Percentiles rank a stretch among this genome's conserved stretches.
phyloP scores from a whole-genome alignment of 768 basidiomycete genomes.

The Sutorius australiensis region DNA sequence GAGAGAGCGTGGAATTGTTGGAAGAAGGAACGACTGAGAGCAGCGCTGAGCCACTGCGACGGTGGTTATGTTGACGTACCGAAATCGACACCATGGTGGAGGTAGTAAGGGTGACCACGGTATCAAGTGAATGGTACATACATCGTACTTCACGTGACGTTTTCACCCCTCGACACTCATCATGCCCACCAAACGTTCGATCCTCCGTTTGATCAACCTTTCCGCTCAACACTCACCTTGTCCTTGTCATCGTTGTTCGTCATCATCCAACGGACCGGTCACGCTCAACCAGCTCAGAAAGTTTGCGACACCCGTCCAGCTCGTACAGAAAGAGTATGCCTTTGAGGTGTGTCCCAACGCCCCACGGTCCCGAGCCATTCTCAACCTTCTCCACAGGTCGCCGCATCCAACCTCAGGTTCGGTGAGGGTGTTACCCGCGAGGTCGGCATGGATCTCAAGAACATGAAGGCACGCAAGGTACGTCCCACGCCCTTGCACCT shows the following conservation, averaged over 20 bases:
- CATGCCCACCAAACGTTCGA: constrained; percentile 49
- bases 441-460: constrained; percentile 92
- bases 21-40: constrained; percentile 24
- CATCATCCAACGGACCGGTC: constrained; percentile 33
- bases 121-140: not conserved
- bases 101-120: too few species aligned
- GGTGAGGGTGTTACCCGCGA: constrained; percentile 88
- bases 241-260: constrained; percentile 71
- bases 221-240: constrained; percentile 70
- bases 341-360: constrained; percentile 59
- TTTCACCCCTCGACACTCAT: not conserved
- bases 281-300: constrained; percentile 62
- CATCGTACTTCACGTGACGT: constrained; percentile 4
- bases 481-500: not conserved
- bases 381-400: constrained; percentile 47
- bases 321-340: constrained; percentile 81
- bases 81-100: too few species aligned
- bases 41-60: constrained; percentile 34
- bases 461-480: constrained; percentile 87
- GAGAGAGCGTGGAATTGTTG: constrained; percentile 12
- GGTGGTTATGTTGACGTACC: not conserved
- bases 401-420: constrained; percentile 84
- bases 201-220: constrained; percentile 66
- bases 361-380: not conserved
- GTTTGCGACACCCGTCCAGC: constrained; percentile 74